Evolutionary conservation across 768 basidiomycete genomes (phyloP).

Genomic region (Serendipita sp.): DNA sequence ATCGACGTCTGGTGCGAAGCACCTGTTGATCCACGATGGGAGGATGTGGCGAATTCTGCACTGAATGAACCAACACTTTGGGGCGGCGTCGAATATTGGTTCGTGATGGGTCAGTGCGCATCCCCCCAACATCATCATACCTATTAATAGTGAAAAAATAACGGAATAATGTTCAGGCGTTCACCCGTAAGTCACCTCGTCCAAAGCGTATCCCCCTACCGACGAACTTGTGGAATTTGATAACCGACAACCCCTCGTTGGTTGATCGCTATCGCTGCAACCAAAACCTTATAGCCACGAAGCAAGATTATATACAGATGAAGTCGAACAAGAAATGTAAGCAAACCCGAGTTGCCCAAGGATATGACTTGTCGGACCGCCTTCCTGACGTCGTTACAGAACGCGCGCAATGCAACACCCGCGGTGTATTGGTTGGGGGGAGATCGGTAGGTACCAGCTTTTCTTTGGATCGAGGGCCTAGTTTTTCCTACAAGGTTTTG

Average conservation of each 20-base stretch:
- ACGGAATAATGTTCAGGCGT: slow-evolving; percentile 32
- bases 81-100: slow-evolving; percentile 65
- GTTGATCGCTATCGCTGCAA: slow-evolving; percentile 9
- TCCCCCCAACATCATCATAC: neutral
- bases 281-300: slow-evolving; percentile 37
- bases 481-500: too few species aligned
- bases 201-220: slow-evolving; percentile 9
- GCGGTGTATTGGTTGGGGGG: slow-evolving; percentile 76
- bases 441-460: slow-evolving; percentile 39
- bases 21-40: slow-evolving; percentile 46
- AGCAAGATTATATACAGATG: slow-evolving; percentile 50
- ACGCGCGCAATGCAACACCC: slow-evolving; percentile 67
- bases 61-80: slow-evolving; percentile 33
- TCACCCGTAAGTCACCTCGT: slow-evolving; percentile 40
- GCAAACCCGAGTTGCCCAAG: slow-evolving; percentile 17
- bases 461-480: too few species aligned
- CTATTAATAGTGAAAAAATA: too few species aligned
- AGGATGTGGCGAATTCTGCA: slow-evolving; percentile 58
- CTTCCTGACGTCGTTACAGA: neutral
- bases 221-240: too few species aligned
- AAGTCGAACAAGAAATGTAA: slow-evolving; percentile 53
- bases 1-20: slow-evolving; percentile 88
- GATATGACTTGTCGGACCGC: neutral
- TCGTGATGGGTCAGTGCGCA: slow-evolving; percentile 51
- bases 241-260: slow-evolving; percentile 1